Base-by-base conservation (phyloP, 768 basidiomycete genomes). In the Vararia minispora region DNA sequence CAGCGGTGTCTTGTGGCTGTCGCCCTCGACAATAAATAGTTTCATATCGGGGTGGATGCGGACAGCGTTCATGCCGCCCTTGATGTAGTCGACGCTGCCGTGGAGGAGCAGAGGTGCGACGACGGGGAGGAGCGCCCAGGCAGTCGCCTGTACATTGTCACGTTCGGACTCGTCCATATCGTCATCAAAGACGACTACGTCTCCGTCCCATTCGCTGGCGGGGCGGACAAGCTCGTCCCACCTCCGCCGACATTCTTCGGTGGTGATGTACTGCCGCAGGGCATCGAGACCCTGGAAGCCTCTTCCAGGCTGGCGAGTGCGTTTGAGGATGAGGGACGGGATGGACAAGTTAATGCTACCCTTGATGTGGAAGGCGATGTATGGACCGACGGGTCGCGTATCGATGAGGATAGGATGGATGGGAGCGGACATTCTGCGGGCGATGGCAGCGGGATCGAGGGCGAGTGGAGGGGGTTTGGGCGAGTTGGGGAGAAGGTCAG, bases 291-390 rank as follows among this genome's bases (percentile, higher is more conserved):
- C 69, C 39, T 72, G 74, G 47, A 86, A 73, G 2, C 72, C 76
- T 46, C 70, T 75, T 23, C 71, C 76, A 2, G 79, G 74, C 53
- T 83, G 85, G 44, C 76, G 68, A 46, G 72, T 80, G 14, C 90
- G 78, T 57, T 89, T 90, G 49, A 91, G 74, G 52, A 95, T 89
- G 51, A 95, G 74, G 18, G 86, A 83, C 0, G 91, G 90, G 29
- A 95, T 84, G 23, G 81, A 81, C 33, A 95, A 69, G 58, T 91
- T 91, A 43, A 89, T 71, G 56, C 79, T 83, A 47, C 76, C 63
- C 27, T 64, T 55, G 36, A 95, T 58, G 55, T 78, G 85, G 40
- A 67, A 69, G 3, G 74, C 61, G 25, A 78, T 64, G 60, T 77
- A 87, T 8, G 74, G 64, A 1, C 72, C 65, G 14, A 77, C 66